Evolutionary conservation across 129 eudicot species (phyloP), one percentile per base, ranked within the genome.

Genomic region (Centaurea solstitialis): DNA sequence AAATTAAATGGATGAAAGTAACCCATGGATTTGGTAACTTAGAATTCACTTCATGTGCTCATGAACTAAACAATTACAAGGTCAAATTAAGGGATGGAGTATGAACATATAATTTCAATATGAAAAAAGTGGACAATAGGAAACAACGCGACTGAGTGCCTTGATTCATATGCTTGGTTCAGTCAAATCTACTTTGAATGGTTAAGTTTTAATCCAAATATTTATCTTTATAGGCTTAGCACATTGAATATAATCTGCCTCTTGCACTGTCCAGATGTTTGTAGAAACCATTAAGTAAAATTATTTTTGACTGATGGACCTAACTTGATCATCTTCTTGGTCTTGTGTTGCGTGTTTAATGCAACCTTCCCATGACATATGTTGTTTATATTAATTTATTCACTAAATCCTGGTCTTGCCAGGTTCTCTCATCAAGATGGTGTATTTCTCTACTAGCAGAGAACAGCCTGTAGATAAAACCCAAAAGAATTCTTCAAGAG

Each of bases 341-440:
- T 37, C 26, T 37, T n/a, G n/a, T n/a, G n/a, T n/a, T n/a, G n/a
- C n/a, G n/a, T n/a, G n/a, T n/a, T n/a, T 57, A 57, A 22, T 59
- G 66, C 59, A 37, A 67, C 9, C 75, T 26, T 28, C 30, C 67
- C 10, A 4, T 72, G 26, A 22, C 73, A 69, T 70, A 17, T 23
- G 38, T 61, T 13, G 72, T 82, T 57, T 59, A 20, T 1, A 81
- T 47, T 8, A 47, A 4, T 18, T 53, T 50, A 8, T 33, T 47
- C 17, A 37, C 24, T 12, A 40, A 53, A 57, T 76, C 4, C 18
- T 76, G 82, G 17, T 66, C 20, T 77, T 40, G 1, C 33, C 87
- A 94, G 98, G 98, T 70, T 47, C 98, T 62, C 94, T 94, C 68
- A 90, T 94, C 76, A 94, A 94, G 89, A 80, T 94, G 87, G 98